A percentile compares a stretch with the other conserved stretches of the same genome.
These are phyloP conservation scores for Barbarea vulgaris DNA, from an alignment of 345 rosid species.

Conservation along the genomic window DNA sequence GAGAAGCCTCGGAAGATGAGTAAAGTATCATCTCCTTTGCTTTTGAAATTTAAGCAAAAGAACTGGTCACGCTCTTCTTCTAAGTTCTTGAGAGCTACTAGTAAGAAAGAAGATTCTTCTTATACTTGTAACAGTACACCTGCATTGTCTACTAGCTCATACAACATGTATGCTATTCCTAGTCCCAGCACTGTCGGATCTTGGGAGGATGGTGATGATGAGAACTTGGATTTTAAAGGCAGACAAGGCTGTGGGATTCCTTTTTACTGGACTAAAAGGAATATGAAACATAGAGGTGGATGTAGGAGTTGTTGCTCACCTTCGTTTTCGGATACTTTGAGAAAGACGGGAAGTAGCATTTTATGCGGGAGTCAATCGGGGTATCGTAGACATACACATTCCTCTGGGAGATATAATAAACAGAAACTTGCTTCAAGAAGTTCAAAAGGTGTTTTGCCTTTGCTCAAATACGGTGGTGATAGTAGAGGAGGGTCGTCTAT, in stretches of 20 bases:
- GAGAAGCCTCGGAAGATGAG: constrained; percentile 54
- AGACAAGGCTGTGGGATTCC: constrained; percentile 92
- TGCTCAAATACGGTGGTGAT: constrained; percentile 61
- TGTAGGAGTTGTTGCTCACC: constrained; percentile 85
- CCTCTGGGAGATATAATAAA: constrained; percentile 50
- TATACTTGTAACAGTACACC: constrained; percentile 77
- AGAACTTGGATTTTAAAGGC: constrained; percentile 63
- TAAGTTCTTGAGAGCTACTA: constrained; percentile 52
- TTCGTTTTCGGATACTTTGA: constrained; percentile 82
- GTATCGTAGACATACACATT: constrained; percentile 52
- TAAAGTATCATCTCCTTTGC: constrained; percentile 63
- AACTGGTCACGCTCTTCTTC: constrained; percentile 60
- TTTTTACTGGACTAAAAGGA: constrained; percentile 77
- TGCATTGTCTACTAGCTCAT: constrained; percentile 82
- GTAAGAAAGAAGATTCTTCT: constrained; percentile 65
- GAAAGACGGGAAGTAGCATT: constrained; percentile 80
- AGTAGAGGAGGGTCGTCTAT: constrained; percentile 70
- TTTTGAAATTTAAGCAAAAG: constrained; percentile 56
- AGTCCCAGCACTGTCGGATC: constrained; percentile 68
- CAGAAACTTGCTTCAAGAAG: constrained; percentile 56
- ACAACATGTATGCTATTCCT: constrained; percentile 52
- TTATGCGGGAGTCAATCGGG: constrained; percentile 71
- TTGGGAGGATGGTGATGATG: constrained; percentile 78
- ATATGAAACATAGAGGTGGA: constrained; percentile 63
- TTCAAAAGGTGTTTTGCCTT: constrained; percentile 68